Evolutionary conservation across 1,284 basidiomycete species (phyloP).

Genomic region (Cerioporus squamosus): DNA sequence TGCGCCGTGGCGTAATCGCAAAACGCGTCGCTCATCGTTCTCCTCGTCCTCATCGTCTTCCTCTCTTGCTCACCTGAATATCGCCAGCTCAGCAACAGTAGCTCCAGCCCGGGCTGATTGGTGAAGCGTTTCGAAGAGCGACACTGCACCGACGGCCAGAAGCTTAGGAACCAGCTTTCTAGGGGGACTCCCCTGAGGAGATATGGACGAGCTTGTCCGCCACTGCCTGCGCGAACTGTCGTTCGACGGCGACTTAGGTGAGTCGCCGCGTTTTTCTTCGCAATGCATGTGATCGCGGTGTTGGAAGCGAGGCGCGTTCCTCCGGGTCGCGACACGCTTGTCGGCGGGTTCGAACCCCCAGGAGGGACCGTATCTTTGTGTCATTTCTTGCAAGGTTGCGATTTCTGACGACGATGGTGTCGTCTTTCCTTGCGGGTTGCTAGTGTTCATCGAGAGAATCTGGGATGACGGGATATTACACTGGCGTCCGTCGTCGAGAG

Average conservation of each 20-base stretch:
- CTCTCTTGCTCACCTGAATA: too few relatives aligned
- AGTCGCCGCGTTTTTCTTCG: slow-evolving; percentile 33
- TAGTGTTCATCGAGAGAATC: too few relatives aligned
- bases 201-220: slow-evolving; percentile 79
- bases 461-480: too few relatives aligned
- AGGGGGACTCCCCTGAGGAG: too few relatives aligned
- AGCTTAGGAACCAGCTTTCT: too few relatives aligned
- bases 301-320: slow-evolving; percentile 3
- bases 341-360: slow-evolving; percentile 42
- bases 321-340: slow-evolving; percentile 17
- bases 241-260: slow-evolving; percentile 83
- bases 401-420: too few relatives aligned
- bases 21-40: slow-evolving; percentile 1
- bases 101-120: too few relatives aligned
- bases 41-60: neutral
- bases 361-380: neutral
- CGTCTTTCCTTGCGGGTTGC: too few relatives aligned
- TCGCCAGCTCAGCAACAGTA: too few relatives aligned
- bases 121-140: too few relatives aligned
- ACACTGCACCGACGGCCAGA: too few relatives aligned
- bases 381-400: slow-evolving; percentile 10
- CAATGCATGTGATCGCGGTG: slow-evolving; percentile 20
- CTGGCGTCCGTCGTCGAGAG: too few relatives aligned
- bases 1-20: slow-evolving; percentile 17
- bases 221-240: slow-evolving; percentile 78